A percentile compares a stretch with the other conserved stretches of the same genome.
These are phyloP conservation scores for Aspergillus oerlinghausenensis DNA, from an alignment of 2,329 filamentous ascomycete genomes.

Conservation along the genomic window DNA sequence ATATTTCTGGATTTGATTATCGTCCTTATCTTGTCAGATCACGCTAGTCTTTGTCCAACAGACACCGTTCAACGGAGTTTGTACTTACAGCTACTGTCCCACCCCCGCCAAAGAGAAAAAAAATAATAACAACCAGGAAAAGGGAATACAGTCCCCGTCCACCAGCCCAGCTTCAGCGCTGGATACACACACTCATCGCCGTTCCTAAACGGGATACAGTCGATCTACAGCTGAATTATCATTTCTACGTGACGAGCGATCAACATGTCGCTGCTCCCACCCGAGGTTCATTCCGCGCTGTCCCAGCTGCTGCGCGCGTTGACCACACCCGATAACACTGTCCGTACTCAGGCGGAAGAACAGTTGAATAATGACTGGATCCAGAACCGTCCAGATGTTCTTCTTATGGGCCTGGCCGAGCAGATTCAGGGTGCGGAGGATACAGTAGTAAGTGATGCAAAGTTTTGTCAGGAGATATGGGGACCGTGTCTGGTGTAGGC, in stretches of 20 bases:
- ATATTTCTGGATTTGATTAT: slow-evolving; percentile 6
- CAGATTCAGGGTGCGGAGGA: slow-evolving; percentile 78
- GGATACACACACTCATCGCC: neutral
- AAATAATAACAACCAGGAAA: neutral
- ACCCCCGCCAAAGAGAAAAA: neutral
- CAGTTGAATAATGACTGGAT: slow-evolving; percentile 91
- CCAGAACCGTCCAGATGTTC: slow-evolving; percentile 70
- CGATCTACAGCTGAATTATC: neutral
- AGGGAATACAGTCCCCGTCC: neutral
- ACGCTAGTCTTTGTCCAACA: neutral
- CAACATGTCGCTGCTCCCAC: slow-evolving; percentile 77
- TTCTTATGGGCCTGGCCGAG: slow-evolving; percentile 91
- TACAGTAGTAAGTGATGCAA: slow-evolving; percentile 55
- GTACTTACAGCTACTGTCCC: neutral
- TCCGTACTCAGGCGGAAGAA: slow-evolving; percentile 82
- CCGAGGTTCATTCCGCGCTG: slow-evolving; percentile 80
- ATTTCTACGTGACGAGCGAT: slow-evolving; percentile 12
- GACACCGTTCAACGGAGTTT: neutral
- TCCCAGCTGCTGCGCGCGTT: slow-evolving; percentile 81
- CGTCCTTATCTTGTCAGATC: neutral
- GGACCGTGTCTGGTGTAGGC: neutral
- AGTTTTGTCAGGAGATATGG: neutral
- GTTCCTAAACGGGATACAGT: neutral
- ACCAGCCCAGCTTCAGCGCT: neutral
- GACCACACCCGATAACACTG: slow-evolving; percentile 81